These are phyloP conservation scores for Verticillium albo-atrum DNA, from an alignment of 2,329 filamentous ascomycete genomes.

Conservation along the genomic window DNA sequence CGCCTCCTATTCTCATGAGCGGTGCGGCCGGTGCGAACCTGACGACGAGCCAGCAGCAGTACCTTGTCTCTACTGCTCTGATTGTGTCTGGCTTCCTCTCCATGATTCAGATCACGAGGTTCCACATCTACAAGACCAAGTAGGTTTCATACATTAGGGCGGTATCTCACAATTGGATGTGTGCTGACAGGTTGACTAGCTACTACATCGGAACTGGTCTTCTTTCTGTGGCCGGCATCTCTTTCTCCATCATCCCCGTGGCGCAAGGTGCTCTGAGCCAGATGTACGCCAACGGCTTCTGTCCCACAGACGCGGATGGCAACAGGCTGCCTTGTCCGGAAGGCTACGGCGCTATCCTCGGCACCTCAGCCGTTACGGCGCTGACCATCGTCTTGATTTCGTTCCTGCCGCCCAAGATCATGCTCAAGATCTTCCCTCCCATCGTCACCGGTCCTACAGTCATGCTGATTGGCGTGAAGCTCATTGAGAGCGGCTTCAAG, in stretches of 20 bases:
- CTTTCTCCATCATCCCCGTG: slow-evolving; percentile 72
- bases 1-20: slow-evolving; percentile 70
- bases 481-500: slow-evolving; percentile 68
- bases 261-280: slow-evolving; percentile 67
- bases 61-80: slow-evolving; percentile 72
- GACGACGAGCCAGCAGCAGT: slow-evolving; percentile 56
- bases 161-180: neutral
- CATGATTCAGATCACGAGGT: slow-evolving; percentile 70
- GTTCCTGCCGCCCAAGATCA: slow-evolving; percentile 63
- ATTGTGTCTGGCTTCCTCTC: slow-evolving; percentile 77
- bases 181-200: slow-evolving; percentile 27
- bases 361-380: slow-evolving; percentile 61
- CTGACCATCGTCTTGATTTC: slow-evolving; percentile 70
- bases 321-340: slow-evolving; percentile 68
- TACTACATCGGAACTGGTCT: slow-evolving; percentile 77
- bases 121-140: slow-evolving; percentile 65
- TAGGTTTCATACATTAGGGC: slow-evolving; percentile 22
- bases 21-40: slow-evolving; percentile 61
- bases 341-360: slow-evolving; percentile 71
- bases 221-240: slow-evolving; percentile 74
- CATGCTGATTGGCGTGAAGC: slow-evolving; percentile 66
- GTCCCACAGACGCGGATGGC: slow-evolving; percentile 54
- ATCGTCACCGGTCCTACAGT: slow-evolving; percentile 71
- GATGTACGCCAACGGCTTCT: slow-evolving; percentile 74
- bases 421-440: slow-evolving; percentile 74